Base-by-base conservation (phyloP, 768 basidiomycete genomes). In the Xerocomellus intermedius region DNA sequence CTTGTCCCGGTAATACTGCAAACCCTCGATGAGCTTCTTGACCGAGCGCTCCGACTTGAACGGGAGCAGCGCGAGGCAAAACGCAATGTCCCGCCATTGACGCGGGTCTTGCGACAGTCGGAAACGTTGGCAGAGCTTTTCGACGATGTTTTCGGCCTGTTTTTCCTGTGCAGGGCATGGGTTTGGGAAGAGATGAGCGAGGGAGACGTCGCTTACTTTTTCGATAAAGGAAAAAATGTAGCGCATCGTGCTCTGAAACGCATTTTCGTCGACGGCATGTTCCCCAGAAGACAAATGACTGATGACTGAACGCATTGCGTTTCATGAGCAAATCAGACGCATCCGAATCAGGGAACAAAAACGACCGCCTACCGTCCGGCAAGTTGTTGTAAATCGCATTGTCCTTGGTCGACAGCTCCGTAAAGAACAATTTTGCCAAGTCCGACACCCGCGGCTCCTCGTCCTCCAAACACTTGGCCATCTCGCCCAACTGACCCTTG, bases 401-500 rank as follows among this genome's bases (percentile, higher is more conserved):
- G 63, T 98, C 97, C 74, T 98, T 99, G 26, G 92, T 94, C 33
- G 92, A 88, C 49, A 99, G 74, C 67, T 98, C 95, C 21, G 84
- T 89, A 78, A 99, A 99, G 84, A 99, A 99, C 47, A 99, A 69
- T 72, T 94, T 96, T n/a, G 97, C 96, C 37, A 99, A 79, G 64
- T 98, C 96, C 17, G 90, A 83, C 55, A 99, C 89, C 14, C 96
- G 74, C 43, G 79, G 79, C 54, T 98, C 96, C 22, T 82, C 78
- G 70, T 98, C 96, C 74, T 98, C 94, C 8, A 98, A 74, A 68
- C 97, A 98, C 73, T 99, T 98, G n/a, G 96, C 97, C 96, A 99
- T 98, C 79, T 99, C 97, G 17, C 97, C 97, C 8, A 99, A 79
- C 69, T 99, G 96, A 2, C 97, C 97, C 74, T 99, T 98, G 62